Evolutionary conservation across 805 yeast species (phyloP).

Genomic region (Zygotorulaspora sp.): DNA sequence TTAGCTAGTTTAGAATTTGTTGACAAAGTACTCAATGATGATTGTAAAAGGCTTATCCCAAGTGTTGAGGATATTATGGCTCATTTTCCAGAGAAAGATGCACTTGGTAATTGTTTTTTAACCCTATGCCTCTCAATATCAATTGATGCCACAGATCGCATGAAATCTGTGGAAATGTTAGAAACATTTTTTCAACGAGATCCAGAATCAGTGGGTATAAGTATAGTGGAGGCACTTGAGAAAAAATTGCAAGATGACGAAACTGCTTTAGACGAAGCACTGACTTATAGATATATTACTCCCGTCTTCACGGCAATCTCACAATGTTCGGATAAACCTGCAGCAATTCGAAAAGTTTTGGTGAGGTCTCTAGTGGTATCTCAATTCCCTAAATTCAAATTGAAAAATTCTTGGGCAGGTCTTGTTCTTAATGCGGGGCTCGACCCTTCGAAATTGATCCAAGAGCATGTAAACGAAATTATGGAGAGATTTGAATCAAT

Average conservation of each 20-base stretch:
- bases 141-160: conserved; percentile 36
- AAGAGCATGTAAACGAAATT: conserved; percentile 25
- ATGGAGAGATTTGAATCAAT: conserved; percentile 20
- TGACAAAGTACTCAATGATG: conserved; percentile 15
- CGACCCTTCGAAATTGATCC: conserved; percentile 62
- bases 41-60: conserved; percentile 5
- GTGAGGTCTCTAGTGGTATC: conserved; percentile 40
- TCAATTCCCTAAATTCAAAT: conserved; percentile 40
- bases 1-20: conserved; percentile 26
- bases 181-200: conserved; percentile 31
- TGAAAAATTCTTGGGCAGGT: conserved; percentile 70
- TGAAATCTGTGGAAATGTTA: conserved; percentile 35
- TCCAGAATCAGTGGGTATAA: conserved; percentile 41
- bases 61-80: conserved; percentile 13
- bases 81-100: conserved; percentile 11
- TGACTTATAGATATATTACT: conserved; percentile 31
- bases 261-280: conserved; percentile 22
- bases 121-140: conserved; percentile 42
- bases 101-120: conserved; percentile 48
- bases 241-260: conserved; percentile 20
- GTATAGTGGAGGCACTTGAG: conserved; percentile 43
- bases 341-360: conserved; percentile 34
- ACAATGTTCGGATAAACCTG: conserved; percentile 25
- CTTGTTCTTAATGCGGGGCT: conserved; percentile 52
- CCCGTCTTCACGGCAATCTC: conserved; percentile 40